Conservation (phyloP, 108 stramenopile genomes). For the Poteriospumella lacustris region DNA sequence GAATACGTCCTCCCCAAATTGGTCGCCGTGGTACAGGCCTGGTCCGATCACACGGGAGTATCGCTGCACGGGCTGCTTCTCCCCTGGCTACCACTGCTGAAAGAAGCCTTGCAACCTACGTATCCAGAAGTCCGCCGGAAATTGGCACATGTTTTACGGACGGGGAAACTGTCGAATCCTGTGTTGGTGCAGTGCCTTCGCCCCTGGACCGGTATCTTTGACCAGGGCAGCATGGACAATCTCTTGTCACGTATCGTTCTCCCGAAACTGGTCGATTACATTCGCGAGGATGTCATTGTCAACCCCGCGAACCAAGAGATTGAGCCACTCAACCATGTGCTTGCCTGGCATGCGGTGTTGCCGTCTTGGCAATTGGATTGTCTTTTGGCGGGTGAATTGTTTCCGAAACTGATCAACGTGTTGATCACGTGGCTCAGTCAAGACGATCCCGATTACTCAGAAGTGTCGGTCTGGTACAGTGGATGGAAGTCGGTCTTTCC, state of each 20-base stretch:
- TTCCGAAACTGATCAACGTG: too few species aligned
- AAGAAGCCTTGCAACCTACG: neutral
- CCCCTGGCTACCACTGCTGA: slow-evolving; percentile 3
- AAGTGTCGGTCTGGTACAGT: too few species aligned
- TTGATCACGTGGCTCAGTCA: too few species aligned
- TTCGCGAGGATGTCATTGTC: neutral
- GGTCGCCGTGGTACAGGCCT: neutral
- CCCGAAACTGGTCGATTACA: neutral
- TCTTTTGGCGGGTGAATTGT: too few species aligned
- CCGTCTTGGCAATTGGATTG: too few species aligned
- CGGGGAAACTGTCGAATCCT: neutral
- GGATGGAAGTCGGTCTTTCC: too few species aligned
- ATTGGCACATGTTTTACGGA: neutral
- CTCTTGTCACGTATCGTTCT: neutral
- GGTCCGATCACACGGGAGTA: neutral
- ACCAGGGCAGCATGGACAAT: neutral
- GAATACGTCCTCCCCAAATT: neutral
- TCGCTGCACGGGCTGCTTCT: neutral
- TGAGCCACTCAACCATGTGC: too few species aligned
- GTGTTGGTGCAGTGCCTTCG: neutral
- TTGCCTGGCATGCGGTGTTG: too few species aligned
- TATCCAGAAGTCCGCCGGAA: neutral
- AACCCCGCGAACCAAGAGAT: neutral
- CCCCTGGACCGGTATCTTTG: neutral
- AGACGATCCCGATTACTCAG: too few species aligned